Conservation (phyloP, 768 basidiomycete species). For the Nevesoporus exiguus region DNA sequence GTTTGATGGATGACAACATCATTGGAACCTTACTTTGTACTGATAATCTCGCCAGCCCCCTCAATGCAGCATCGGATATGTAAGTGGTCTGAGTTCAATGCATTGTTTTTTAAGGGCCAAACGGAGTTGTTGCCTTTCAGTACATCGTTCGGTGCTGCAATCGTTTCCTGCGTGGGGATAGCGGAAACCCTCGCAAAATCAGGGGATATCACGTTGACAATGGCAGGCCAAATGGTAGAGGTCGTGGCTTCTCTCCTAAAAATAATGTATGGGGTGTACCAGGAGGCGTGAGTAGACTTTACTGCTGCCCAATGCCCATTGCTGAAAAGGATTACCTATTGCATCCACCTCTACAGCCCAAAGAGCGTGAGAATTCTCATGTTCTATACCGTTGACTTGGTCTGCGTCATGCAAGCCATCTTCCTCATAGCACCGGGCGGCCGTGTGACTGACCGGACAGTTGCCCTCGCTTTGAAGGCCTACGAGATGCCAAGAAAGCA, state of each 20-base stretch:
- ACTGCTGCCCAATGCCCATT: background rate
- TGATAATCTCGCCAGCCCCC: background rate
- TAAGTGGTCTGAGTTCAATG: background rate
- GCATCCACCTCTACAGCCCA: background rate
- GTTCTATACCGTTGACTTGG: conserved; percentile 12
- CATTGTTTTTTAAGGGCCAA: background rate
- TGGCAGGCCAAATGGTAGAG: background rate
- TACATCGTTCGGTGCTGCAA: background rate
- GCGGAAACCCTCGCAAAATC: background rate
- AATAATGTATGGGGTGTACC: background rate
- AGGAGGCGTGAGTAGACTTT: conserved; percentile 6
- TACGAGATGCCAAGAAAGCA: background rate
- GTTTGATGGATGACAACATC: conserved; percentile 6
- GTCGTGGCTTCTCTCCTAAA: background rate
- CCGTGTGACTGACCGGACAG: background rate
- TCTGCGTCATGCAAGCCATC: conserved; percentile 15
- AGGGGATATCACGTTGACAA: background rate
- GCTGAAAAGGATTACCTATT: background rate
- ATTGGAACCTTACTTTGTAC: background rate
- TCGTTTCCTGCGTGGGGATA: background rate
- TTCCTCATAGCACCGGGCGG: background rate
- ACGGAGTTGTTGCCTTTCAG: background rate
- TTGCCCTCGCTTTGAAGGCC: background rate
- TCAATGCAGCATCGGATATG: background rate
- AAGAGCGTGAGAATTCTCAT: conserved; percentile 13